Conservation (phyloP, 1,284 basidiomycete species). For the Malassezia restricta region DNA sequence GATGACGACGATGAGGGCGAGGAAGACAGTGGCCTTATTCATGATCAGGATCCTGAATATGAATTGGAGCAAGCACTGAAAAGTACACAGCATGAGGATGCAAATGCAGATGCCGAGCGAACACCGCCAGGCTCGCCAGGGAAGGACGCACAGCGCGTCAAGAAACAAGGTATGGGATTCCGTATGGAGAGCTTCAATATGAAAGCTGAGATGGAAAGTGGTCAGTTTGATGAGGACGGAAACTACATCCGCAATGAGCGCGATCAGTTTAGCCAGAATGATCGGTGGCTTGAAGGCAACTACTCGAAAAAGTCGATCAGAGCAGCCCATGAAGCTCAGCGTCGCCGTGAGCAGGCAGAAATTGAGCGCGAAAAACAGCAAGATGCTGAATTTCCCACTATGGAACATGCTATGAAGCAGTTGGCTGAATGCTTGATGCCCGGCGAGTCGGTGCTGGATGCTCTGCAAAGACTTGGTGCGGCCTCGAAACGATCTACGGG, state of each 20-base stretch:
- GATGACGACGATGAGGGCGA: constrained; percentile 23
- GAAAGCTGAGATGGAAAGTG: constrained; percentile 95
- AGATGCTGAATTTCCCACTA: constrained; percentile 59
- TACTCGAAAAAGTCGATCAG: constrained; percentile 70
- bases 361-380: constrained; percentile 50
- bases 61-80: constrained; percentile 22
- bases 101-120: constrained; percentile 27
- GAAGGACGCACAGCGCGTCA: not conserved
- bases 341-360: constrained; percentile 53
- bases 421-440: constrained; percentile 61
- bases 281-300: constrained; percentile 83
- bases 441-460: constrained; percentile 79
- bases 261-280: constrained; percentile 81
- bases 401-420: constrained; percentile 50
- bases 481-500: constrained; percentile 43
- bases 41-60: constrained; percentile 35
- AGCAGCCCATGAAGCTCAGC: constrained; percentile 55
- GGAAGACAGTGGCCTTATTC: constrained; percentile 29
- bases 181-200: constrained; percentile 94
- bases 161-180: constrained; percentile 62
- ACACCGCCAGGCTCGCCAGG: constrained; percentile 26
- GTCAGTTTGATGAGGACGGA: constrained; percentile 88
- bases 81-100: constrained; percentile 18
- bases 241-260: constrained; percentile 64
- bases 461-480: constrained; percentile 69